A percentile compares a stretch with the other conserved stretches of the same genome.
phyloP scores from a whole-genome alignment of 1,284 basidiomycete genomes.

The Fomitopsis betulina region DNA sequence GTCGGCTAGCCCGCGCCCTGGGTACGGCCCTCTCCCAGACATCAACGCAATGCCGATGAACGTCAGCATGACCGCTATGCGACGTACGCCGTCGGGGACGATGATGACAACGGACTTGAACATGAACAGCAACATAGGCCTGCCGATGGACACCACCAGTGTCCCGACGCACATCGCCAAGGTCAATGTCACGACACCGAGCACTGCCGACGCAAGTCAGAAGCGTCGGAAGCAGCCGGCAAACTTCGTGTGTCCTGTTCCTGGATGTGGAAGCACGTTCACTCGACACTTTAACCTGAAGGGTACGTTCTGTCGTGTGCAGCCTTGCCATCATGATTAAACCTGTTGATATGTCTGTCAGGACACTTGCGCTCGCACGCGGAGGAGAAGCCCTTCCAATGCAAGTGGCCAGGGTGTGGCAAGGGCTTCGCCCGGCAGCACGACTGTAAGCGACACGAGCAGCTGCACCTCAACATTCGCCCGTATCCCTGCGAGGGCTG shows the following conservation, averaged over 20 bases:
- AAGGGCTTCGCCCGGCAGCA: constrained; percentile 84
- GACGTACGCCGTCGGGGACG: constrained; percentile 6
- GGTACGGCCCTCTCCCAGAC: constrained; percentile 27
- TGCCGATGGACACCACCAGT: constrained; percentile 16
- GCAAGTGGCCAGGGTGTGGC: constrained; percentile 81
- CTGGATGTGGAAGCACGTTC: constrained; percentile 79
- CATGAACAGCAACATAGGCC: constrained; percentile 9
- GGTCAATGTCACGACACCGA: constrained; percentile 66
- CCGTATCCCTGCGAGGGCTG: constrained; percentile 78
- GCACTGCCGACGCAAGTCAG: constrained; percentile 70
- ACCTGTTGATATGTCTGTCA: constrained; percentile 21
- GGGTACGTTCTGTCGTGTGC: constrained; percentile 38
- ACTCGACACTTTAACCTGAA: constrained; percentile 80
- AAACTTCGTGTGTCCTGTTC: constrained; percentile 69
- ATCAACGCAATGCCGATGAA: constrained; percentile 15
- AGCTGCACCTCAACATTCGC: constrained; percentile 71
- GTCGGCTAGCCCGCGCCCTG: constrained; percentile 39
- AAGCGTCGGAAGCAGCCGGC: constrained; percentile 71
- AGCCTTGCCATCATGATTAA: constrained; percentile 2
- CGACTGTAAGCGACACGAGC: constrained; percentile 81
- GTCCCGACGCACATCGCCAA: constrained; percentile 29
- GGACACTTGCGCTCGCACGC: constrained; percentile 82
- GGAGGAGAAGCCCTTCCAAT: constrained; percentile 79
- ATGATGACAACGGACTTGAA: constrained; percentile 14
- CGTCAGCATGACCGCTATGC: constrained; percentile 12